Evolutionary conservation across 495 filamentous ascomycete species (phyloP).

Genomic region (Amorphotheca resinae): DNA sequence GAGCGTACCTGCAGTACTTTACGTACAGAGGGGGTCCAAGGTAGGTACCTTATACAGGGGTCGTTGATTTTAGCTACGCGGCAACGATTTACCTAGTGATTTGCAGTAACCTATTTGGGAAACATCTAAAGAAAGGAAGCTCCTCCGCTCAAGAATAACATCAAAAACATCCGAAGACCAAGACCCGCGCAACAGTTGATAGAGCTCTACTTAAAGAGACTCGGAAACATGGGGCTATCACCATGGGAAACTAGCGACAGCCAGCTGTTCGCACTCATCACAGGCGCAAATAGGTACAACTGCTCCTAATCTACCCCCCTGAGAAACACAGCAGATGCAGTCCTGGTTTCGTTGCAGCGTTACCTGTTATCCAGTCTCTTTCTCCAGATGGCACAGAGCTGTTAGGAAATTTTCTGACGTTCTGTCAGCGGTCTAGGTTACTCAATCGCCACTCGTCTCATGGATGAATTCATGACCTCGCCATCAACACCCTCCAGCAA

Average conservation of each 20-base stretch:
- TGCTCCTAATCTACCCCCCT: not conserved
- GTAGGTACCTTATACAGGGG: too few relatives aligned
- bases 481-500: constrained; percentile 47
- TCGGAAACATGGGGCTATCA: constrained; percentile 21
- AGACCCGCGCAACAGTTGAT: too few relatives aligned
- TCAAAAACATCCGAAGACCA: too few relatives aligned
- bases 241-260: constrained; percentile 38
- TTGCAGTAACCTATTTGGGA: too few relatives aligned
- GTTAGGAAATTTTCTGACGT: constrained; percentile 9
- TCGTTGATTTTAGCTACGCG: too few relatives aligned
- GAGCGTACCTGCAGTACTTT: too few relatives aligned
- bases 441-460: constrained; percentile 72
- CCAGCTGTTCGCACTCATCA: constrained; percentile 48
- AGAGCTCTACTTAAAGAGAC: not conserved
- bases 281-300: constrained; percentile 60
- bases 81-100: too few relatives aligned
- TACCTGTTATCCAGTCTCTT: constrained; percentile 6
- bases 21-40: too few relatives aligned
- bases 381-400: not conserved
- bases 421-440: constrained; percentile 72
- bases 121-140: too few relatives aligned
- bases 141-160: too few relatives aligned
- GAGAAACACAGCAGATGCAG: not conserved
- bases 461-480: constrained; percentile 74
- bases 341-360: not conserved